Evolutionary conservation across 441 rosid species (phyloP), one percentile per base, ranked within the genome.

Genomic region (Bruguiera hainesii): DNA sequence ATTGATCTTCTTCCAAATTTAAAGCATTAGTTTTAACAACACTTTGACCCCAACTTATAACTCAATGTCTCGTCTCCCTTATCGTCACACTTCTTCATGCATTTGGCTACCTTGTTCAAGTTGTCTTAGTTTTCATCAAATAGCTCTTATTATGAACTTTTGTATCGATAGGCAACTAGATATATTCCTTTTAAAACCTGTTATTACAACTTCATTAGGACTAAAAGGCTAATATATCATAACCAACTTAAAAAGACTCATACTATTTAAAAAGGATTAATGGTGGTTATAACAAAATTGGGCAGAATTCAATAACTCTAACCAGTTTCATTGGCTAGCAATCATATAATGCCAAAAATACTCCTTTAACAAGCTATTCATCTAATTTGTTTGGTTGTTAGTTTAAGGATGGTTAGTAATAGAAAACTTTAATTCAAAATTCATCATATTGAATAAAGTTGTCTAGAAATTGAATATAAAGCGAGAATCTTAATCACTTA

Each of bases 251-350:
- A 62, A 61, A 0, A 25, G 26, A 33, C 65, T 61, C 7, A 13
- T 16, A 0, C 8, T 7, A 0, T 4, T 59, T 0, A 42, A 5
- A 3, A 1, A 9, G 0, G 33, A 59, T 1, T 4, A 0, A 0
- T 69, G 4, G 3, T 55, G 29, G 7, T 74, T 69, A 8, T 68
- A 59, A 6, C 16, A 33, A 13, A 63, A 58, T 0, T 60, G n/a
- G 0, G 42, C 28, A 2, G 5, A 20, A 28, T 64, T 37, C 1
- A 68, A 7, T 13, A 63, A 59, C 7, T 37, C 26, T 0, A 64
- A 8, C 51, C 31, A 68, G 53, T 74, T 35, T 13, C 6, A 21
- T 15, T 72, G 23, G 15, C 50, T 35, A 0, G 5, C 6, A 0
- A 1, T 46, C 29, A 67, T 3, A 29, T 68, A 68, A 6, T 68